Conservation (phyloP, 2,329 filamentous ascomycete genomes). For the Neonectria faginata region DNA sequence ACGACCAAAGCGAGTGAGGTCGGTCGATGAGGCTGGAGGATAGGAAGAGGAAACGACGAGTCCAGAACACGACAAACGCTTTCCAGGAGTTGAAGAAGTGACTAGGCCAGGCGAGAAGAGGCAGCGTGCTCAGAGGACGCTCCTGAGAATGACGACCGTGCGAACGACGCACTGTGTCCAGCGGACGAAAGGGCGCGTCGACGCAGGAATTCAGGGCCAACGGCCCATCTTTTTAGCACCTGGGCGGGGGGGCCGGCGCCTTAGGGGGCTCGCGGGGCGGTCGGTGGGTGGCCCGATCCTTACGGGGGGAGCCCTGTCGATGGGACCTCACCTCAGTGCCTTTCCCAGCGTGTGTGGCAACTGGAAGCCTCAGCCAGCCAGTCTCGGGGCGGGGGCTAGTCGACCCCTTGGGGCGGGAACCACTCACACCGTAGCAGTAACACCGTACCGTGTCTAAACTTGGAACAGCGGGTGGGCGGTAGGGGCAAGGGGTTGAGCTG, state of each 20-base stretch:
- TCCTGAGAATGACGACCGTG: slow-evolving; percentile 26
- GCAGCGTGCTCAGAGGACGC: slow-evolving; percentile 33
- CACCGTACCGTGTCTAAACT: slow-evolving; percentile 34
- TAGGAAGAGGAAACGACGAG: slow-evolving; percentile 36
- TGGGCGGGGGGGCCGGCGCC: slow-evolving; percentile 32
- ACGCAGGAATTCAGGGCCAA: slow-evolving; percentile 40
- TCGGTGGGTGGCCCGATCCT: slow-evolving; percentile 30
- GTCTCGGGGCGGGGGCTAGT: slow-evolving; percentile 11
- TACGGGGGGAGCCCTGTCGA: slow-evolving; percentile 20
- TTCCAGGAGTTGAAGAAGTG: slow-evolving; percentile 44
- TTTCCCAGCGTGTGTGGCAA: slow-evolving; percentile 17
- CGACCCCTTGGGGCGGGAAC: slow-evolving; percentile 14
- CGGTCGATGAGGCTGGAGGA: slow-evolving; percentile 45
- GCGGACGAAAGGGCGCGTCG: neutral
- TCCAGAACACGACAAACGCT: slow-evolving; percentile 39
- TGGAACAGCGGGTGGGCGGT: slow-evolving; percentile 30
- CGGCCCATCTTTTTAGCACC: slow-evolving; percentile 42
- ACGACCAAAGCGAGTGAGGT: slow-evolving; percentile 72
- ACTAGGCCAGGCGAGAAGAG: slow-evolving; percentile 41
- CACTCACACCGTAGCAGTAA: slow-evolving; percentile 30
- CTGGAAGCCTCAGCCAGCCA: slow-evolving; percentile 20
- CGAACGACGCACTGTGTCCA: slow-evolving; percentile 38
- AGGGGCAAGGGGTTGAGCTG: slow-evolving; percentile 23
- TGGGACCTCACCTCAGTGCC: neutral
- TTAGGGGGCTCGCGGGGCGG: slow-evolving; percentile 31